Percentiles rank a stretch among this genome's conserved stretches.
phyloP scores from a whole-genome alignment of 441 rosid species.

The Eruca vesicaria region DNA sequence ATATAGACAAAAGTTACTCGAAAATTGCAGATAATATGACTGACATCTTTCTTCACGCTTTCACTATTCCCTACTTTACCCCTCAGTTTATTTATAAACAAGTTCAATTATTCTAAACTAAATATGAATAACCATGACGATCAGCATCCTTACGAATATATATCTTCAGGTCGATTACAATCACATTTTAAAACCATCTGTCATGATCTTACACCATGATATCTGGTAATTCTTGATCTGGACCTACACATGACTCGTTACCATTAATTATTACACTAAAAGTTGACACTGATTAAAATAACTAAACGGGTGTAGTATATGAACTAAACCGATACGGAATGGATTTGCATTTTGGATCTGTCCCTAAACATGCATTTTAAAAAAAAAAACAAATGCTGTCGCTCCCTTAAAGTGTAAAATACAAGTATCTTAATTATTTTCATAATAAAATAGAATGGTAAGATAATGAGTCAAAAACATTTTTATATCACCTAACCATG shows the following conservation, averaged over 20 bases:
- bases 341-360: conserved; percentile 25
- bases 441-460: conserved; percentile 3
- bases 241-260: conserved; percentile 5
- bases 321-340: conserved; percentile 12
- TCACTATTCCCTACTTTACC: conserved; percentile 10
- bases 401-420: not conserved
- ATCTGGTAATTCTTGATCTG: not conserved
- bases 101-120: not conserved
- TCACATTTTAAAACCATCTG: not conserved
- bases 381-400: conserved; percentile 31
- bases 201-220: not conserved
- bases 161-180: not conserved
- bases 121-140: not conserved
- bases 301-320: conserved; percentile 8
- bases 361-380: conserved; percentile 17
- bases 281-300: conserved; percentile 6
- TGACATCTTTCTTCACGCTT: conserved; percentile 31
- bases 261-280: not conserved
- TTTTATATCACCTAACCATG: conserved; percentile 21
- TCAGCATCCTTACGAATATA: not conserved
- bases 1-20: conserved; percentile 5
- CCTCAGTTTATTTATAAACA: not conserved
- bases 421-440: not conserved
- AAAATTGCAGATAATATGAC: conserved; percentile 19
- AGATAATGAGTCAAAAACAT: conserved; percentile 21